These are phyloP conservation scores for Coniophora puteana DNA, from an alignment of 1,284 basidiomycete species.

Conservation along the genomic window DNA sequence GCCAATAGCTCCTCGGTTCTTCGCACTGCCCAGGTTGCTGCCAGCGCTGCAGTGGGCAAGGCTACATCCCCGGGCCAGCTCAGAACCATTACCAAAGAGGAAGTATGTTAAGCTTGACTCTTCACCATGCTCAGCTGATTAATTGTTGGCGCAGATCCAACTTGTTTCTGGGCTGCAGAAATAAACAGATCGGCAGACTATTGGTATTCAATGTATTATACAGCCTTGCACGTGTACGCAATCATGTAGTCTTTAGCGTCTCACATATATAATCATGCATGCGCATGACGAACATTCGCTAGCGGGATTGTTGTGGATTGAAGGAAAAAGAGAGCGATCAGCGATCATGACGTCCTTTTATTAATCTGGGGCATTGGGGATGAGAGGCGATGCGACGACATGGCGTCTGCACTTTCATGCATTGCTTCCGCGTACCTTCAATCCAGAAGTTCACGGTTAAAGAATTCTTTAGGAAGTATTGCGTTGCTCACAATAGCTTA, in stretches of 20 bases:
- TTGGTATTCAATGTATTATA: background rate
- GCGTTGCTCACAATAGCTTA: slow-evolving; percentile 74
- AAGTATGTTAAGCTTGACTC: slow-evolving; percentile 38
- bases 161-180: slow-evolving; percentile 16
- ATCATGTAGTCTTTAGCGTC: background rate
- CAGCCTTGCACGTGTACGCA: background rate
- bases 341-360: slow-evolving; percentile 32
- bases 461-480: slow-evolving; percentile 4
- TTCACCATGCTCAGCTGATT: slow-evolving; percentile 6
- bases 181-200: no score
- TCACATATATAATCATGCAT: background rate
- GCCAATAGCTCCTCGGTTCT: slow-evolving; percentile 43
- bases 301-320: slow-evolving; percentile 8
- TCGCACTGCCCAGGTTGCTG: slow-evolving; percentile 48
- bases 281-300: background rate
- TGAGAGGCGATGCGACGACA: slow-evolving; percentile 69
- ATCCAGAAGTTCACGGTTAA: background rate
- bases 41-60: slow-evolving; percentile 51
- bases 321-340: slow-evolving; percentile 8
- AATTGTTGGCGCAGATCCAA: slow-evolving; percentile 23
- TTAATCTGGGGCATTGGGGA: slow-evolving; percentile 19
- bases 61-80: slow-evolving; percentile 61
- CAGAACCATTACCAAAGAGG: slow-evolving; percentile 55
- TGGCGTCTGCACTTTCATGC: slow-evolving; percentile 78
- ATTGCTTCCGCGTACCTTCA: slow-evolving; percentile 84